Conservation (phyloP, 2,329 filamentous ascomycete genomes). For the Daldinia eschscholtzii region DNA sequence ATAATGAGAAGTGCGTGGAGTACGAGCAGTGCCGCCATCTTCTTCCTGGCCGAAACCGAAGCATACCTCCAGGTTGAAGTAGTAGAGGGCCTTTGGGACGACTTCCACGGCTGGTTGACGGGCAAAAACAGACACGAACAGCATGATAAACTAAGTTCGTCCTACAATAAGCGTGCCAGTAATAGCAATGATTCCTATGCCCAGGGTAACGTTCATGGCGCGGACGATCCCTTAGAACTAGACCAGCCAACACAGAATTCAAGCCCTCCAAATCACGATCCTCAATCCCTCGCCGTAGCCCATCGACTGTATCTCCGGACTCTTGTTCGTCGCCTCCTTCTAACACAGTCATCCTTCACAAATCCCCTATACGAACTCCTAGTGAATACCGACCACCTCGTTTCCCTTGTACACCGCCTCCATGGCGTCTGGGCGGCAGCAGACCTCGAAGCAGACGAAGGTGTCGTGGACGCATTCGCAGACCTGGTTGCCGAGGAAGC, state of each 20-base stretch:
- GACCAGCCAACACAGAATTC: conserved; percentile 38
- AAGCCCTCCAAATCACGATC: conserved; percentile 71
- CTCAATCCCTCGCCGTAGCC: conserved; percentile 83
- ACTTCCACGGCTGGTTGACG: conserved; percentile 81
- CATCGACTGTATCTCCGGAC: conserved; percentile 82
- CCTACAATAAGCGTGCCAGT: conserved; percentile 15
- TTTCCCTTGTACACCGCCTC: conserved; percentile 80
- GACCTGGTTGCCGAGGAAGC: conserved; percentile 79
- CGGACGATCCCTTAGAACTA: conserved; percentile 10
- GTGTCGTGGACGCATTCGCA: conserved; percentile 80
- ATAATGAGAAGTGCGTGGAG: conserved; percentile 90
- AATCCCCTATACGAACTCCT: conserved; percentile 75
- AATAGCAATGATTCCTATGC: not conserved
- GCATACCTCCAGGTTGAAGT: conserved; percentile 92
- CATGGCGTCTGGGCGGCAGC: conserved; percentile 81
- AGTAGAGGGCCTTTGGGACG: conserved; percentile 82
- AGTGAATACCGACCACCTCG: conserved; percentile 82
- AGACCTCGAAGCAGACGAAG: conserved; percentile 85
- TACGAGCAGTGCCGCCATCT: conserved; percentile 86
- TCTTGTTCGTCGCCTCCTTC: conserved; percentile 74
- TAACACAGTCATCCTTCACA: conserved; percentile 74
- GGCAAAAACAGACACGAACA: conserved; percentile 52
- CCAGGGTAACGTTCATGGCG: conserved; percentile 29
- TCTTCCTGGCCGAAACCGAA: conserved; percentile 89
- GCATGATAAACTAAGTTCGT: conserved; percentile 37